Evolutionary conservation across 2,329 filamentous ascomycete genomes (phyloP), one percentile per base, ranked within the genome.

Genomic region (Colletotrichum caudatum): DNA sequence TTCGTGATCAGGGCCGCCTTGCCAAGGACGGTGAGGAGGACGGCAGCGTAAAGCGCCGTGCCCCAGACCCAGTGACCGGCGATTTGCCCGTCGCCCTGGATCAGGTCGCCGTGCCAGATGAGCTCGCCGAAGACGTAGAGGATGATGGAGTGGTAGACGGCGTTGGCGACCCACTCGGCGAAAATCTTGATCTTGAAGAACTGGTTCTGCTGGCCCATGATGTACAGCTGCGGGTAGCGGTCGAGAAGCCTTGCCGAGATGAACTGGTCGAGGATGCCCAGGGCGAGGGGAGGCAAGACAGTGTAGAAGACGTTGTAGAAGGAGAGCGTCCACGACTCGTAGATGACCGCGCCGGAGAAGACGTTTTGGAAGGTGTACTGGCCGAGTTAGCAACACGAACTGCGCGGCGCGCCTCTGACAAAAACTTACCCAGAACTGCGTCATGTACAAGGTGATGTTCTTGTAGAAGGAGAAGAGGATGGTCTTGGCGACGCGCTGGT

Each of bases 241-340:
- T 99, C 96, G 16, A 99, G 87, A 29, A 99, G 86, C 33, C 96
- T 91, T 8, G 97, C 96, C 53, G 94, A 97, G 78, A 99, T 94
- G 82, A 97, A 98, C 80, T 99, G 97, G 81, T 99, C 97, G 75
- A 98, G 94, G 74, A 99, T 97, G 76, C 96, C 96, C 78, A 99
- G 92, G 1, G 94, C 95, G 72, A 99, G 92, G 1, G 96, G 96
- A 20, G 96, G 96, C 23, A 98, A 86, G 26, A 97, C 93, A 0
- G 96, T 99, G 84, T 97, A 99, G 81, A 99, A 93, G 81, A 99
- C 94, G 85, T 99, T 99, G 87, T 98, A 99, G 84, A 98, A 97
- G 9, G 95, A 97, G n/a, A 99, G 86, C 0, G 95, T 98, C 97
- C 97, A 99, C 12, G 96, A 98, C 83, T 99, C 96, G 87, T 95